Percentiles rank a stretch among this genome's conserved stretches.
Conservation (phyloP, 2,329 filamentous ascomycete species). For the Uncinocarpus reesii region DNA sequence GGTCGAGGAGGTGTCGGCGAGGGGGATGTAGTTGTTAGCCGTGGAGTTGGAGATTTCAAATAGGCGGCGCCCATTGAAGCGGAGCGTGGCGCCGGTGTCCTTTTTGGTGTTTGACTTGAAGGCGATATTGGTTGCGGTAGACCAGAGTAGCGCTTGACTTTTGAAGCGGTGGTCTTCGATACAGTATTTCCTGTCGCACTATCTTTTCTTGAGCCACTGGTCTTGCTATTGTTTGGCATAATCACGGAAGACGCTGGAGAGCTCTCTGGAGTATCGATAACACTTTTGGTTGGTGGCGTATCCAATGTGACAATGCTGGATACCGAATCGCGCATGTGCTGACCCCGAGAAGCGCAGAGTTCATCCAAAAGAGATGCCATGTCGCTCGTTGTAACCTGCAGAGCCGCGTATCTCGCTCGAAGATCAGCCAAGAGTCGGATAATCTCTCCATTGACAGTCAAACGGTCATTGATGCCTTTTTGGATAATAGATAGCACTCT, state of each 20-base stretch:
- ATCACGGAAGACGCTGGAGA: constrained; percentile 59
- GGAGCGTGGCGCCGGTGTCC: constrained; percentile 32
- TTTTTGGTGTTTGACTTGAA: constrained; percentile 23
- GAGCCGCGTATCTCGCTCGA: constrained; percentile 64
- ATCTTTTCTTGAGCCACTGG: constrained; percentile 36
- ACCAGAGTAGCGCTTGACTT: constrained; percentile 39
- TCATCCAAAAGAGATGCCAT: constrained; percentile 69
- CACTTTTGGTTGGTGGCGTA: constrained; percentile 58
- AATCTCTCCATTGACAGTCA: constrained; percentile 94
- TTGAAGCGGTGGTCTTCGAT: constrained; percentile 32
- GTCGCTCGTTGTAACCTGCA: constrained; percentile 66
- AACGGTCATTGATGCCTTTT: constrained; percentile 85
- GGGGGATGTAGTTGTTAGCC: constrained; percentile 21
- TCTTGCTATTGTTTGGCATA: constrained; percentile 38
- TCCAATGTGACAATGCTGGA: constrained; percentile 85
- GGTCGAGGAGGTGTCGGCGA: constrained; percentile 27
- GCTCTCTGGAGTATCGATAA: constrained; percentile 60
- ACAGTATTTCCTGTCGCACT: constrained; percentile 37
- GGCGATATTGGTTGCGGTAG: constrained; percentile 32
- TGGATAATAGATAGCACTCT: constrained; percentile 86
- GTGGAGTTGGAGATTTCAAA: constrained; percentile 15
- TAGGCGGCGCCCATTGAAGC: constrained; percentile 19
- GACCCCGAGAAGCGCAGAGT: constrained; percentile 49
- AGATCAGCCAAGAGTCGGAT: constrained; percentile 76
- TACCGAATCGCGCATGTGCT: constrained; percentile 80